Conservation (phyloP, 805 yeast genomes). For the Millerago galiae region DNA sequence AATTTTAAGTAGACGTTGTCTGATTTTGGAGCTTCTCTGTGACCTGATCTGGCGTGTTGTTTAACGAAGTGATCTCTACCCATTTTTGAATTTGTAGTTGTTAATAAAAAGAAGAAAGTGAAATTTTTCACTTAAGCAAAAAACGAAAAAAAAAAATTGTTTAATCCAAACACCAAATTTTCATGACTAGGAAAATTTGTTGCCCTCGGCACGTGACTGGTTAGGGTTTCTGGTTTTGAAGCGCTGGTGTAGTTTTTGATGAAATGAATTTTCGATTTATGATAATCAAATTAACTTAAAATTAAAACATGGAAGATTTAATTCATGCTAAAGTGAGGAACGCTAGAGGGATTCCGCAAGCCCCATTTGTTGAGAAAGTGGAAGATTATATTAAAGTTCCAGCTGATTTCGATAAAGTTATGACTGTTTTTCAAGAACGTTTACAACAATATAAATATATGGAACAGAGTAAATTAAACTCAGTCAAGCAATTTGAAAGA, state of each 20-base stretch:
- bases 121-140: conserved; percentile 4
- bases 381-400: conserved; percentile 64
- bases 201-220: no score
- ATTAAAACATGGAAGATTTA: conserved; percentile 21
- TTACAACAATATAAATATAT: conserved; percentile 84
- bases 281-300: no score
- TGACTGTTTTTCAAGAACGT: conserved; percentile 78
- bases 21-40: conserved; percentile 99
- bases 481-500: conserved; percentile 39
- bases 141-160: no score
- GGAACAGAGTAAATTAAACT: conserved; percentile 41
- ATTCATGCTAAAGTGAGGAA: conserved; percentile 36
- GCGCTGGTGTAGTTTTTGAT: background rate
- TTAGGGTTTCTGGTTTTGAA: background rate
- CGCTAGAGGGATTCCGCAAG: conserved; percentile 95
- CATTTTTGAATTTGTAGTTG: conserved; percentile 41
- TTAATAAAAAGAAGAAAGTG: background rate
- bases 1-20: conserved; percentile 98
- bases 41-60: conserved; percentile 93
- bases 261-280: no score
- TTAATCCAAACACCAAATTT: conserved; percentile 5
- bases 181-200: background rate
- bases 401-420: conserved; percentile 62
- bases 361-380: conserved; percentile 85
- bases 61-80: conserved; percentile 96